phyloP scores from a whole-genome alignment of 2,329 filamentous ascomycete genomes.

The Penicillium sp. region DNA sequence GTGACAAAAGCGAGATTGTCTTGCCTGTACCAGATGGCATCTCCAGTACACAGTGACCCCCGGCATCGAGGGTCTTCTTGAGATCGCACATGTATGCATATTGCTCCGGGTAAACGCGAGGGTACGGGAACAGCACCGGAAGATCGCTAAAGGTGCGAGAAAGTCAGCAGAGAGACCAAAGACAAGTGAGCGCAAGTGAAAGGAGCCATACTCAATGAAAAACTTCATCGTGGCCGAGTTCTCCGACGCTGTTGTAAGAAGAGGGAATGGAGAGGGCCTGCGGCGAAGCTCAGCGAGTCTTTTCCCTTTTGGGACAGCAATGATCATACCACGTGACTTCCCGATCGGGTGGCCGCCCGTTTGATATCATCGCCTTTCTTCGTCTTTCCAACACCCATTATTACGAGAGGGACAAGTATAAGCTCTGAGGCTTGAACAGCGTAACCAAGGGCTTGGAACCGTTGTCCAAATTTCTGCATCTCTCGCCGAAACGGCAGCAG shows the following conservation, averaged over 20 bases:
- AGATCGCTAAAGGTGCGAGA: constrained; percentile 56
- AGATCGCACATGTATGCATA: constrained; percentile 84
- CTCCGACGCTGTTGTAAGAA: constrained; percentile 23
- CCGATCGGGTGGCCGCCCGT: constrained; percentile 37
- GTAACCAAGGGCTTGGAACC: background rate
- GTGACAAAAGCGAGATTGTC: constrained; percentile 89
- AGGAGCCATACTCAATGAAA: constrained; percentile 66
- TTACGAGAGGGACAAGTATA: background rate
- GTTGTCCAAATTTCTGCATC: background rate
- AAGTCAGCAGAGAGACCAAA: constrained; percentile 14
- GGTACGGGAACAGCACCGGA: constrained; percentile 73
- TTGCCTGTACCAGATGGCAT: constrained; percentile 99
- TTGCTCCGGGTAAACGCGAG: constrained; percentile 73
- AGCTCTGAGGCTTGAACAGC: background rate
- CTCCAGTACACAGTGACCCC: constrained; percentile 93
- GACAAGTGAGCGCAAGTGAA: background rate
- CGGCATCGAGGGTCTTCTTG: constrained; percentile 86
- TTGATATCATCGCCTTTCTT: constrained; percentile 20
- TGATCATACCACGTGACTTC: constrained; percentile 41
- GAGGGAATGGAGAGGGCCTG: constrained; percentile 15
- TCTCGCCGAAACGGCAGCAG: constrained; percentile 9
- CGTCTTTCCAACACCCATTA: constrained; percentile 12
- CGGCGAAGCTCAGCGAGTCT: constrained; percentile 15
- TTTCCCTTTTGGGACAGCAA: constrained; percentile 39
- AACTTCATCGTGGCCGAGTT: constrained; percentile 68